Percentiles rank a stretch among this genome's conserved stretches.
phyloP scores from a whole-genome alignment of 2,329 filamentous ascomycete genomes.

The Coniella vitis region DNA sequence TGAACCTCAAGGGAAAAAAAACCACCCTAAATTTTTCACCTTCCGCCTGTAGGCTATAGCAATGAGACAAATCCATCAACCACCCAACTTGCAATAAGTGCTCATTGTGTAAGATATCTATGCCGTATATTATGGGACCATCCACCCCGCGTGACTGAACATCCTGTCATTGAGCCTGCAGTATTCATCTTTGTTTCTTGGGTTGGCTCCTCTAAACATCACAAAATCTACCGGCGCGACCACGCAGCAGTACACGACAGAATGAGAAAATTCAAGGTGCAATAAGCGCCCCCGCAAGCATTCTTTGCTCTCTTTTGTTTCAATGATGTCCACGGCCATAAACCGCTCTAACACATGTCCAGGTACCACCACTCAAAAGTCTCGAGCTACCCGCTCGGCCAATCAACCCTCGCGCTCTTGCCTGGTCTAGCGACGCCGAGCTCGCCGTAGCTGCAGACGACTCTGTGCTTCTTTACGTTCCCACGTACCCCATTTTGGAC shows the following conservation, averaged over 20 bases:
- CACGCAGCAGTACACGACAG: background rate
- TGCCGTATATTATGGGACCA: too few relatives aligned
- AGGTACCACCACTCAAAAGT: conserved; percentile 40
- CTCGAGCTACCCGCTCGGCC: conserved; percentile 25
- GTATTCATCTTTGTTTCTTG: background rate
- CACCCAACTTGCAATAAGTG: background rate
- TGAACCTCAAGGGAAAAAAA: conserved; percentile 3
- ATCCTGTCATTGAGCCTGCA: background rate
- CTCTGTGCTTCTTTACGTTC: conserved; percentile 43
- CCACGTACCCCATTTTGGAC: conserved; percentile 31
- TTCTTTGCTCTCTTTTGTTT: background rate
- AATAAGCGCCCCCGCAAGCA: background rate
- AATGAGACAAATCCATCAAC: background rate
- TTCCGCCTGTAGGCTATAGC: background rate
- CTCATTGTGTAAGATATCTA: too few relatives aligned
- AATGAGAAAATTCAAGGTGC: conserved; percentile 12
- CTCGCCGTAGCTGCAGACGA: conserved; percentile 52
- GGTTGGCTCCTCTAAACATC: background rate
- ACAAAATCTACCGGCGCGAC: background rate
- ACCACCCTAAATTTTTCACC: conserved; percentile 1
- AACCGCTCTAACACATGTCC: conserved; percentile 6
- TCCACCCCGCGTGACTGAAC: background rate
- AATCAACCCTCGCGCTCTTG: conserved; percentile 29
- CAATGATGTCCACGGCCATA: background rate
- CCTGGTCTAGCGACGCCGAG: conserved; percentile 53